Conservation (phyloP, 75 land plant species). For the Pinus albicaulis region DNA sequence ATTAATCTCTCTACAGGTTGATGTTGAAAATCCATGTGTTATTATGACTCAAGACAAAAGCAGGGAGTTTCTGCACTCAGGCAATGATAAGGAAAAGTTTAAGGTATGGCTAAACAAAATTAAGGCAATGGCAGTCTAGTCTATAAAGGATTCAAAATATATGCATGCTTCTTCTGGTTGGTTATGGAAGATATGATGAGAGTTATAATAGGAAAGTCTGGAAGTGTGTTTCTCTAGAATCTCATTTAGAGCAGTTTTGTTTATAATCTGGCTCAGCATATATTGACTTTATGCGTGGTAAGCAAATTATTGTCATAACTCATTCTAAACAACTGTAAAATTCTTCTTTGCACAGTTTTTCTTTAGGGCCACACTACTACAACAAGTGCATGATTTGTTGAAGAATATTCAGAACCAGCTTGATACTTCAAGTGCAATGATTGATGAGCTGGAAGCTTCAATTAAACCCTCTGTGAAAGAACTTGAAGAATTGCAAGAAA, state of each 20-base stretch:
- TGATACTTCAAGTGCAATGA: conserved; percentile 32
- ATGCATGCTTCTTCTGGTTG: background rate
- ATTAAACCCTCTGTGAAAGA: conserved; percentile 57
- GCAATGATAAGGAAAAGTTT: conserved; percentile 88
- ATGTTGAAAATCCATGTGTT: conserved; percentile 98
- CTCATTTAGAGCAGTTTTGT: background rate
- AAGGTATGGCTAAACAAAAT: conserved; percentile 36
- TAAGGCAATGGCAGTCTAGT: background rate
- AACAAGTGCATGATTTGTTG: conserved; percentile 76
- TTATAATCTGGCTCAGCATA: background rate
- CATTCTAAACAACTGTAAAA: background rate
- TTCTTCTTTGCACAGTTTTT: conserved; percentile 60
- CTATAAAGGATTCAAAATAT: too few relatives aligned
- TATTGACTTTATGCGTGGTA: background rate
- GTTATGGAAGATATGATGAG: background rate
- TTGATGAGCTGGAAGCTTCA: conserved; percentile 55
- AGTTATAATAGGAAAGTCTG: background rate
- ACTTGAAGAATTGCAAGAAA: conserved; percentile 54
- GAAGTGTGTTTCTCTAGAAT: background rate
- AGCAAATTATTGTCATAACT: background rate
- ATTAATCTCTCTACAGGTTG: conserved; percentile 55
- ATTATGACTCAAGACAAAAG: conserved; percentile 98
- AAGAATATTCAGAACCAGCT: conserved; percentile 35
- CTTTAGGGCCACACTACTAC: conserved; percentile 89
- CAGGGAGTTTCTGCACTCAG: conserved; percentile 93